Evolutionary conservation across 306 rosid species (phyloP), one percentile per base, ranked within the genome.

Genomic region (Biancaea sappan): DNA sequence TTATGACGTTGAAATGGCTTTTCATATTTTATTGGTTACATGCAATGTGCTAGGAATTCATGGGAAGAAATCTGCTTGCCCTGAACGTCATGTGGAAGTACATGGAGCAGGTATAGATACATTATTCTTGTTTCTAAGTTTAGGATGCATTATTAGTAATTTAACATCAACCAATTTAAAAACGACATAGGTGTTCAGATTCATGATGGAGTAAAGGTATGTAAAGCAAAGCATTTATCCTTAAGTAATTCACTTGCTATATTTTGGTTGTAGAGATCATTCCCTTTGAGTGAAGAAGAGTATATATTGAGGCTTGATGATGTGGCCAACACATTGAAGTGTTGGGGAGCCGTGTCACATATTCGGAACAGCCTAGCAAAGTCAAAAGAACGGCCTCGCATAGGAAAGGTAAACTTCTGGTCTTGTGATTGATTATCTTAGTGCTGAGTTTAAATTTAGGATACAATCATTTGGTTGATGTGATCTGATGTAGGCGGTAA

Each of bases 261-360:
- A 18, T 78, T 72, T 67, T 66, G 40, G 58, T 79, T 29, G 25
- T 58, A 89, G 98, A 91, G 93, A 82, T 94, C 98, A 16, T 94
- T 94, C 77, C 98, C 98, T 19, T 76, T 94, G 79, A 88, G 96
- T 22, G 98, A 94, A 87, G 98, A 94, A 84, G 98, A 94, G 85
- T 94, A 94, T 71, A 86, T 94, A 70, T 28, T 87, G 89, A 90
- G 98, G 86, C 98, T 94, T 28, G 97, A 94, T 69, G 93, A 90
- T 41, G 89, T 94, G 73, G 97, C 97, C 34, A 91, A 94, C 85
- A 84, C 84, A 24, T 84, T 94, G 77, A 94, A 84, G 78, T 94
- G 97, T 76, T 94, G 97, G 98, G 98, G 98, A 81, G 98, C 98
- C 78, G 98, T 94, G 74, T 88, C 98, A n/a, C 97, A 94, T 76